Evolutionary conservation across 169 alveolate species (phyloP).

Genomic region (Cryptosporidium ubiquitum): DNA sequence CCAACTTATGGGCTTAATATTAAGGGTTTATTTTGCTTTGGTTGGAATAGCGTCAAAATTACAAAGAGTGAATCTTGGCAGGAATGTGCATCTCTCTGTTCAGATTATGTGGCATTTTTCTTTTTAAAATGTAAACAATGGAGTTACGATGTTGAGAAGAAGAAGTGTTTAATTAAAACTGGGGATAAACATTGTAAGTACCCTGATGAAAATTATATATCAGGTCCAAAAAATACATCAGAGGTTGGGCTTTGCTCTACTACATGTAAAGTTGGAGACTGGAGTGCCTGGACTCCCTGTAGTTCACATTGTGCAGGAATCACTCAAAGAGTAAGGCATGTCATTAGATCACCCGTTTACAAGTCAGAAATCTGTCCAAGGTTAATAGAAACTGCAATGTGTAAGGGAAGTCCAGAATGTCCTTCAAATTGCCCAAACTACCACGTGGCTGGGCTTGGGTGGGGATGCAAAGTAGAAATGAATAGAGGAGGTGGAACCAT

Average conservation of each 20-base stretch:
- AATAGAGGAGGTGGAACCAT: slow-evolving; percentile 69
- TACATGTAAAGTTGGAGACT: slow-evolving; percentile 67
- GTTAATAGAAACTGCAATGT: slow-evolving; percentile 65
- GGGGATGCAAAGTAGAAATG: slow-evolving; percentile 74
- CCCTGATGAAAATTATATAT: slow-evolving; percentile 64
- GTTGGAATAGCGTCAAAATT: slow-evolving; percentile 49
- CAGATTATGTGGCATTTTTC: slow-evolving; percentile 56
- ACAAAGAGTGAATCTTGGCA: slow-evolving; percentile 57
- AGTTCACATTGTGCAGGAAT: slow-evolving; percentile 66
- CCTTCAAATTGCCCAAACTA: slow-evolving; percentile 70
- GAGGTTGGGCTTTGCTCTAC: slow-evolving; percentile 69
- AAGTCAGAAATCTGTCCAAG: slow-evolving; percentile 65
- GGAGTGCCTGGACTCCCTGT: slow-evolving; percentile 74
- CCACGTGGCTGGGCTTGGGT: slow-evolving; percentile 70
- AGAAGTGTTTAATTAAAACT: slow-evolving; percentile 43
- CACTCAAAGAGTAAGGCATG: slow-evolving; percentile 75
- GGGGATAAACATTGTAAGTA: slow-evolving; percentile 50
- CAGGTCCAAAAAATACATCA: slow-evolving; percentile 27
- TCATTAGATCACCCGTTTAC: slow-evolving; percentile 61
- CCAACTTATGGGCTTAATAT: slow-evolving; percentile 57
- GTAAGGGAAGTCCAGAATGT: slow-evolving; percentile 71
- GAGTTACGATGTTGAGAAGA: slow-evolving; percentile 63
- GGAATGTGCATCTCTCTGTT: slow-evolving; percentile 49
- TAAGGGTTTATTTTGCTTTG: slow-evolving; percentile 45
- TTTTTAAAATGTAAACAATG: slow-evolving; percentile 57